Base-by-base conservation (phyloP, 306 rosid species). In the Alnus rubra region DNA sequence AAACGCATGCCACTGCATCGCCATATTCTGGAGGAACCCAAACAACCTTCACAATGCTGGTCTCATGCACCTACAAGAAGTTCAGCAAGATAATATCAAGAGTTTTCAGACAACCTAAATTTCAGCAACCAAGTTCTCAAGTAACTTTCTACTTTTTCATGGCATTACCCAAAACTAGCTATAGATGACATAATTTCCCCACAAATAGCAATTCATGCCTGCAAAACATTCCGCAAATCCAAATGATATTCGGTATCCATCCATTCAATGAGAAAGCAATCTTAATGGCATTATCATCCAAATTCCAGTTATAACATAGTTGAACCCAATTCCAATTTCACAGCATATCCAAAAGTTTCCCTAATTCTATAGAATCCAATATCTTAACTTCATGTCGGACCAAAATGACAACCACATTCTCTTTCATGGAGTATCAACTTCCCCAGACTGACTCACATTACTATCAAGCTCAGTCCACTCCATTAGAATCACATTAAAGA, bases 11-110 rank as follows among this genome's bases (percentile, higher is more conserved):
- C 70, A 91, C 89, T 16, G 97, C 95, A 74, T 95, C 97, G 15
- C 98, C 99, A 73, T 85, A 87, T 67, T 89, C 92, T 23, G 97
- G 94, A 50, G 97, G 97, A 75, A 88, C 80, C 99, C 99, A 95
- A 76, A 82, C 85, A 79, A 93, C 77, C 86, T 91, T 95, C 23
- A 82, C 81, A 59, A 91, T 81, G 55, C 83, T 87, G 75, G 83
- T 87, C 51, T 87, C 90, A 14, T 80, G 86, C 37, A 85, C 88
- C 99, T 93, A 80, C 59, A 76, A 56, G 54, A 72, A 48, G 68
- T 79, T 28, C 59, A 76, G 39, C 28, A 8, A 62, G 23, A 51
- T 7, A 31, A 67, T 39, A 67, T 39, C 71, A 67, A 39, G 37
- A 59, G 37, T 19, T 8, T 8, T 28, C 65, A 59, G 19, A 53